Conservation (phyloP, 2,329 filamentous ascomycete genomes). For the Diaporthe vaccinii region DNA sequence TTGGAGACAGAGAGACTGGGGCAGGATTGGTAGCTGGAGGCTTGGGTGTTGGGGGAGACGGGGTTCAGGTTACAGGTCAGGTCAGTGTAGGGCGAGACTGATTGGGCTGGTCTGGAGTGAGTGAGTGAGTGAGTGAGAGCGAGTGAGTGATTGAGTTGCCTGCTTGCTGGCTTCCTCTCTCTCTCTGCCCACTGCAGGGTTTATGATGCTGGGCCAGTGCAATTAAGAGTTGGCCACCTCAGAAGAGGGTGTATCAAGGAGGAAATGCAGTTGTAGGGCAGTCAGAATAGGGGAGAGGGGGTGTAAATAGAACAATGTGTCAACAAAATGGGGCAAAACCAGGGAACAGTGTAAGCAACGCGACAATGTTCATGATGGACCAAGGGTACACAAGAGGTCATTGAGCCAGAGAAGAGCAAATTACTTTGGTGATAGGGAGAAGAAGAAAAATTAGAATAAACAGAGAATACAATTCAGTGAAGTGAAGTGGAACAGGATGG, state of each 20-base stretch:
- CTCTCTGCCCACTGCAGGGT: background rate
- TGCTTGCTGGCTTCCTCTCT: background rate
- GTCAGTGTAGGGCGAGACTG: background rate
- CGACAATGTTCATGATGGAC: background rate
- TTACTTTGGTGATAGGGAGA: background rate
- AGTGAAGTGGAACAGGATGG: background rate
- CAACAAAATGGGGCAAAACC: background rate
- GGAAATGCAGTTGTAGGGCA: background rate
- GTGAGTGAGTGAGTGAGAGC: background rate
- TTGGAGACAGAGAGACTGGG: slow-evolving; percentile 39
- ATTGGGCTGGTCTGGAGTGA: background rate
- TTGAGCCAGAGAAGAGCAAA: background rate
- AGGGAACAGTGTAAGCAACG: background rate
- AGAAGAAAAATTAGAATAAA: background rate
- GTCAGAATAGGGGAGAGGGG: background rate
- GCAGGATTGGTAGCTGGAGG: slow-evolving; percentile 37
- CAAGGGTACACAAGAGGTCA: background rate
- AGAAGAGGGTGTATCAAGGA: background rate
- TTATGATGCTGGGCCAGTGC: background rate
- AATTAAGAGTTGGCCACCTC: background rate
- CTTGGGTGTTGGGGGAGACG: slow-evolving; percentile 42
- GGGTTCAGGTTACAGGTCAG: slow-evolving; percentile 8
- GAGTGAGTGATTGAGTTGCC: background rate
- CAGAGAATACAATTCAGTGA: background rate
- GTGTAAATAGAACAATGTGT: background rate